phyloP scores from a whole-genome alignment of 2,329 filamentous ascomycete species.

The Microdochium trichocladiopsis region DNA sequence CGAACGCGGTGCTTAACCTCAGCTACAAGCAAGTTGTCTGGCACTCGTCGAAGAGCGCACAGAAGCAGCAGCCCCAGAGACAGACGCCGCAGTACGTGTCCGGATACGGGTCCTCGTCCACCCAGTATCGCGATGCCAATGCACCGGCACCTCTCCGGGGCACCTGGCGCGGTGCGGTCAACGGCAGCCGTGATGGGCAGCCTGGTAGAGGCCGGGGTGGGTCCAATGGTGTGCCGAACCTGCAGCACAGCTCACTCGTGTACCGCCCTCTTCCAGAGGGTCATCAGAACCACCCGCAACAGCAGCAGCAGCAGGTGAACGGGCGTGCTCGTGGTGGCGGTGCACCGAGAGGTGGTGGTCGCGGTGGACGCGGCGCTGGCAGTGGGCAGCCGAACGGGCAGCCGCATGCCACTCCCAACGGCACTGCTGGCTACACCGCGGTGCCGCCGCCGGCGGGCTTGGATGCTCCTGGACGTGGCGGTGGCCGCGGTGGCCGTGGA shows the following conservation, averaged over 20 bases:
- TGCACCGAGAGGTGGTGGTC: slow-evolving; percentile 9
- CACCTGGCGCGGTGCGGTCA: slow-evolving; percentile 49
- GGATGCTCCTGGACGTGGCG: slow-evolving; percentile 31
- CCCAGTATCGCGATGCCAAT: slow-evolving; percentile 54
- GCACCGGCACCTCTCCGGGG: slow-evolving; percentile 48
- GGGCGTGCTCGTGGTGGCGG: slow-evolving; percentile 11
- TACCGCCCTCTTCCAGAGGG: slow-evolving; percentile 33
- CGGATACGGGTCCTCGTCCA: slow-evolving; percentile 22
- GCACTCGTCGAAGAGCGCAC: slow-evolving; percentile 50
- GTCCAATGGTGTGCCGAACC: slow-evolving; percentile 29
- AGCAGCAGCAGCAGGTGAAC: slow-evolving; percentile 15
- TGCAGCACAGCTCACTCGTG: slow-evolving; percentile 45
- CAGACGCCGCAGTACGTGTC: slow-evolving; percentile 24
- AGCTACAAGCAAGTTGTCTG: slow-evolving; percentile 72
- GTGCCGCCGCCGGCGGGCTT: slow-evolving; percentile 55
- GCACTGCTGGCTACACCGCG: slow-evolving; percentile 34
- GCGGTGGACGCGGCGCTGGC: slow-evolving; percentile 11
- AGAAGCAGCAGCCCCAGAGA: slow-evolving; percentile 39
- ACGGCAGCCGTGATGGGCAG: slow-evolving; percentile 30
- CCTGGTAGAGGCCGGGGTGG: slow-evolving; percentile 23
- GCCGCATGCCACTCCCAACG: slow-evolving; percentile 7
- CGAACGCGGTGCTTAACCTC: slow-evolving; percentile 84
- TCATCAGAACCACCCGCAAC: slow-evolving; percentile 6
- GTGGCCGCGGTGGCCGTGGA: slow-evolving; percentile 19
- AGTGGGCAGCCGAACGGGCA: slow-evolving; percentile 4